These are phyloP conservation scores for Populus davidiana DNA, from an alignment of 345 rosid species.

Conservation along the genomic window DNA sequence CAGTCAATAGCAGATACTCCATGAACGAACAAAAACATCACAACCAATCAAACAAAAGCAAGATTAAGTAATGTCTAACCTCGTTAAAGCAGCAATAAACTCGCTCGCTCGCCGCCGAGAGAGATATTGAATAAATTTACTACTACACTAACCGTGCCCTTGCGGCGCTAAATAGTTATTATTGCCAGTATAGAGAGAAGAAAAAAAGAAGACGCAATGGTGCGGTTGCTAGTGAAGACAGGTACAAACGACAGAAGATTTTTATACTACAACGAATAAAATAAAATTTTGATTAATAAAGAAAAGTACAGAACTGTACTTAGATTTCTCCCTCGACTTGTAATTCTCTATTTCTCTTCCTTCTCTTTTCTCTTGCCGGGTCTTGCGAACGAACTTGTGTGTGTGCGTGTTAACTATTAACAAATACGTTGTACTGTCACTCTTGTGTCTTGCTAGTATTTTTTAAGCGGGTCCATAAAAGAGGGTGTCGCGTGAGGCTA, in stretches of 20 bases:
- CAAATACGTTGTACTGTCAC: too few relatives aligned
- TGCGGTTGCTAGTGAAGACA: neutral
- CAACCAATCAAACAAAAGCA: neutral
- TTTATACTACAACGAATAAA: neutral
- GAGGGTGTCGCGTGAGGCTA: neutral
- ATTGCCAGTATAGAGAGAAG: neutral
- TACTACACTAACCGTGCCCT: neutral
- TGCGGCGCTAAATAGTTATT: neutral
- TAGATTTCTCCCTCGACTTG: too few relatives aligned
- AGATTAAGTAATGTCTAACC: neutral
- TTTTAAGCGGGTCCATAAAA: neutral
- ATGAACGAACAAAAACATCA: neutral
- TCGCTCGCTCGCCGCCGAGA: neutral
- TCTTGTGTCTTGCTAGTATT: neutral
- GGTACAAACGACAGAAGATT: neutral
- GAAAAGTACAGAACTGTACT: too few relatives aligned
- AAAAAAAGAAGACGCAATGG: neutral
- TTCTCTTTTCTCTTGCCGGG: neutral
- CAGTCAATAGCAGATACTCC: neutral
- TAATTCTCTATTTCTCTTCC: neutral
- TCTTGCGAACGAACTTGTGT: neutral
- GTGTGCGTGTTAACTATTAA: too few relatives aligned
- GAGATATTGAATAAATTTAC: neutral
- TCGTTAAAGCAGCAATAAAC: neutral
- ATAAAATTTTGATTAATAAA: neutral